Percentiles rank a stretch among this genome's conserved stretches.
Conservation (phyloP, 2,329 filamentous ascomycete genomes). For the Tolypocladium paradoxum region DNA sequence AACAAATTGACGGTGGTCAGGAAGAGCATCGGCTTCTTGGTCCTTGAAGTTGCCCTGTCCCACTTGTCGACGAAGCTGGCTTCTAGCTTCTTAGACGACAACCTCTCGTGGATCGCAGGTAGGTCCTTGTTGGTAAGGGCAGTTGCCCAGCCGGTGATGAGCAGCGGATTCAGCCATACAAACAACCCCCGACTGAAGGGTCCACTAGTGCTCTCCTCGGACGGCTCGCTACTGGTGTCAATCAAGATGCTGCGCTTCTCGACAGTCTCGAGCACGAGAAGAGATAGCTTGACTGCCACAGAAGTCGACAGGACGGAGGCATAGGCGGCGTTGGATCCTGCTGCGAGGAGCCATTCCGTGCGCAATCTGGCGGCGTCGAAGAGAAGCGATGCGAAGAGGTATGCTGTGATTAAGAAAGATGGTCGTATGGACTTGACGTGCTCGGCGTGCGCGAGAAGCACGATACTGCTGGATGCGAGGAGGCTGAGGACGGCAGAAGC, state of each 20-base stretch:
- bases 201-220: slow-evolving; percentile 38
- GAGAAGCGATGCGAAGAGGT: slow-evolving; percentile 17
- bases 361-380: slow-evolving; percentile 21
- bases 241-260: slow-evolving; percentile 21
- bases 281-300: slow-evolving; percentile 11
- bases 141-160: slow-evolving; percentile 35
- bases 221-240: slow-evolving; percentile 28
- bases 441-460: slow-evolving; percentile 17
- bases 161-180: slow-evolving; percentile 28
- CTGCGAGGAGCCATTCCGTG: slow-evolving; percentile 20
- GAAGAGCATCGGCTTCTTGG: slow-evolving; percentile 9
- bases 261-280: slow-evolving; percentile 17
- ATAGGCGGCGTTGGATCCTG: slow-evolving; percentile 9
- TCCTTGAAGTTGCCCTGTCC: slow-evolving; percentile 6
- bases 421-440: slow-evolving; percentile 22
- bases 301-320: slow-evolving; percentile 13
- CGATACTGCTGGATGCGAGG: slow-evolving; percentile 14
- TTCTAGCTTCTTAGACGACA: slow-evolving; percentile 17
- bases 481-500: slow-evolving; percentile 17
- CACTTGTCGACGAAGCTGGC: slow-evolving; percentile 12
- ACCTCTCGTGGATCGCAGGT: slow-evolving; percentile 18
- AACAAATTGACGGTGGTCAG: slow-evolving; percentile 12
- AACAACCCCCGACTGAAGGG: slow-evolving; percentile 20
- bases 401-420: slow-evolving; percentile 18
- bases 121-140: slow-evolving; percentile 15